phyloP scores from a whole-genome alignment of 2,329 filamentous ascomycete species.

The Sporothrix schenckii region DNA sequence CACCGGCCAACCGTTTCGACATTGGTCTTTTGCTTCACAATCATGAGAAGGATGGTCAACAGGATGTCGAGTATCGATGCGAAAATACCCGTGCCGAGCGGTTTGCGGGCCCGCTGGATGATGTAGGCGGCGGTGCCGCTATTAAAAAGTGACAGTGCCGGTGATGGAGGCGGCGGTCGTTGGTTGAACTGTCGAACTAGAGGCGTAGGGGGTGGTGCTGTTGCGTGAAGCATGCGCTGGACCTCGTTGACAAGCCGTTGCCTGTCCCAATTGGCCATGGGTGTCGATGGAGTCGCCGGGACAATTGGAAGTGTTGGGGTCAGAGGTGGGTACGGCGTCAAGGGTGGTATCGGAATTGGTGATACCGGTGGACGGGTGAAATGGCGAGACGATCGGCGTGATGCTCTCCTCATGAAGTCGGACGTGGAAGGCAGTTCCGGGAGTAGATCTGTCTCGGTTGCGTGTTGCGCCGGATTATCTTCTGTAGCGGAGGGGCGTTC shows the following conservation, averaged over 20 bases:
- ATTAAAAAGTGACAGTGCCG: neutral
- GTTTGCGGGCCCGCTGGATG: neutral
- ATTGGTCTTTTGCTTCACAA: neutral
- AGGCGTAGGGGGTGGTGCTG: neutral
- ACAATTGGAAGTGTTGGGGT: neutral
- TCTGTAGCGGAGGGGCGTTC: neutral
- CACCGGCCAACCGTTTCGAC: neutral
- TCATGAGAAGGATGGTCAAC: neutral
- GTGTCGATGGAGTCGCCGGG: neutral
- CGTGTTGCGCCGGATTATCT: neutral
- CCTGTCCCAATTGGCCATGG: neutral
- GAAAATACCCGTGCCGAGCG: neutral
- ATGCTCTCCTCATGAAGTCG: neutral
- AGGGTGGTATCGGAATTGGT: neutral
- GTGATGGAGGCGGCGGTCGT: neutral
- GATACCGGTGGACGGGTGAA: neutral
- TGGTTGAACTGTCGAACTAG: neutral
- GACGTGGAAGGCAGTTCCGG: neutral
- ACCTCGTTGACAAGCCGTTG: neutral
- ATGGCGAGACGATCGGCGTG: neutral
- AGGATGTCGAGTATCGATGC: neutral
- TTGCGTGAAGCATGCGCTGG: conserved; percentile 4
- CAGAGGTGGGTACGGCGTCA: neutral
- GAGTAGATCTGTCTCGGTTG: neutral
- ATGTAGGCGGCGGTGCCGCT: neutral